These are phyloP conservation scores for Pseudotsuga menziesii DNA, from an alignment of 75 land plant species.

Conservation along the genomic window DNA sequence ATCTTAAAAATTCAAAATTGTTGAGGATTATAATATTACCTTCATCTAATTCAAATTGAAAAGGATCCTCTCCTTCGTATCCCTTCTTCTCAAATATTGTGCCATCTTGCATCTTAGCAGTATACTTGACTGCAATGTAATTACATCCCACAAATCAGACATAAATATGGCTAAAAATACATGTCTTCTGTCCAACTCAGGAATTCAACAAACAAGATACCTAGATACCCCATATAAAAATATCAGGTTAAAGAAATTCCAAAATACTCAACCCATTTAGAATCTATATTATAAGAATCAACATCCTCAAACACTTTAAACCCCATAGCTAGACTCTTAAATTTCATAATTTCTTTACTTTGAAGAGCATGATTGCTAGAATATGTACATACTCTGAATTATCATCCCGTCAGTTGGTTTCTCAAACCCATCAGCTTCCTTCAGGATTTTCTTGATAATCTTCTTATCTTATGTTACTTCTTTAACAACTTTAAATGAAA, in stretches of 20 bases:
- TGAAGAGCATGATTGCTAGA: background rate
- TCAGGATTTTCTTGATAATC: constrained; percentile 43
- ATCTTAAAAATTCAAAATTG: background rate
- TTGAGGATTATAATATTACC: constrained; percentile 24
- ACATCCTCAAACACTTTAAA: background rate
- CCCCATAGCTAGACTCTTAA: background rate
- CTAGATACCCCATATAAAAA: background rate
- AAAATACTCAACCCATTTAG: background rate
- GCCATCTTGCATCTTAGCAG: constrained; percentile 67
- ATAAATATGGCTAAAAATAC: background rate
- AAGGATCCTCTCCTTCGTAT: constrained; percentile 30
- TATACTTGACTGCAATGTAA: constrained; percentile 41
- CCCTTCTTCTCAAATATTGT: constrained; percentile 71
- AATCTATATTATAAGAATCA: background rate
- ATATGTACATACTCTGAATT: constrained; percentile 32
- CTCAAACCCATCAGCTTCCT: constrained; percentile 32
- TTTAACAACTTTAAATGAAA: constrained; percentile 48
- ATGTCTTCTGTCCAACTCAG: background rate
- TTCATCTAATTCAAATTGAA: constrained; percentile 64
- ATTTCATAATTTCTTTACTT: constrained; percentile 7
- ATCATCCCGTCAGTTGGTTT: constrained; percentile 48
- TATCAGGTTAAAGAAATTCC: background rate
- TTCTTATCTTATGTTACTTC: constrained; percentile 42
- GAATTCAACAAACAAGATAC: background rate
- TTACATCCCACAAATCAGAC: background rate